Conservation (phyloP, 73 alveolate genomes). For the Paramecium sexaurelia region DNA sequence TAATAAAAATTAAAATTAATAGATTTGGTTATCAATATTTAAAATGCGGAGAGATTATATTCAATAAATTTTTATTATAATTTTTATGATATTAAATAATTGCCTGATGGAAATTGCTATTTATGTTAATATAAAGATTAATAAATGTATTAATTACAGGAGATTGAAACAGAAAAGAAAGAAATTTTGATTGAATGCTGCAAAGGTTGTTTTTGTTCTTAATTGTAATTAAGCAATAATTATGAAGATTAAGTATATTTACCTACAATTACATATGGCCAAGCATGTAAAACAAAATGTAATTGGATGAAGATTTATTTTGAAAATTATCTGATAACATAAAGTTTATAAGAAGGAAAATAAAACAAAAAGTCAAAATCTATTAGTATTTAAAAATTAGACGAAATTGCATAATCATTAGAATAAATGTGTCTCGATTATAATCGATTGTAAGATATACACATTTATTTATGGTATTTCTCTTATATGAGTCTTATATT, state of each 20-base stretch:
- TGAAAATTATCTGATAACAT: background rate
- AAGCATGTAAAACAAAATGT: background rate
- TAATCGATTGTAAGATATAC: background rate
- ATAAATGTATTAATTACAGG: background rate
- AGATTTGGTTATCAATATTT: background rate
- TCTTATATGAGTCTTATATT: slow-evolving; percentile 1
- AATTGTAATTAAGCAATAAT: background rate
- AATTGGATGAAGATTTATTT: background rate
- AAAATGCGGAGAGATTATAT: background rate
- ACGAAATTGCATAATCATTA: background rate
- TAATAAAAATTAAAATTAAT: background rate
- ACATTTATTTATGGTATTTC: background rate
- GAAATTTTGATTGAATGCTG: background rate
- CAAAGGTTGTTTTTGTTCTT: background rate
- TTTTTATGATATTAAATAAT: background rate
- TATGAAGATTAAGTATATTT: slow-evolving; percentile 6
- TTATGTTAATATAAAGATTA: slow-evolving; percentile 14
- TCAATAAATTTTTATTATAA: background rate
- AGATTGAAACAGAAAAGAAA: slow-evolving; percentile 2
- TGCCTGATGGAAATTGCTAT: background rate
- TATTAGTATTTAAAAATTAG: background rate
- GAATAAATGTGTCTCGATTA: background rate
- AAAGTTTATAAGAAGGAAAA: background rate
- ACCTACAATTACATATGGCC: slow-evolving; percentile 17
- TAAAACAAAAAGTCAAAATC: background rate